A percentile compares a stretch with the other conserved stretches of the same genome.
phyloP scores from a whole-genome alignment of 2,329 filamentous ascomycete species.

The Gnomoniopsis sp. region DNA sequence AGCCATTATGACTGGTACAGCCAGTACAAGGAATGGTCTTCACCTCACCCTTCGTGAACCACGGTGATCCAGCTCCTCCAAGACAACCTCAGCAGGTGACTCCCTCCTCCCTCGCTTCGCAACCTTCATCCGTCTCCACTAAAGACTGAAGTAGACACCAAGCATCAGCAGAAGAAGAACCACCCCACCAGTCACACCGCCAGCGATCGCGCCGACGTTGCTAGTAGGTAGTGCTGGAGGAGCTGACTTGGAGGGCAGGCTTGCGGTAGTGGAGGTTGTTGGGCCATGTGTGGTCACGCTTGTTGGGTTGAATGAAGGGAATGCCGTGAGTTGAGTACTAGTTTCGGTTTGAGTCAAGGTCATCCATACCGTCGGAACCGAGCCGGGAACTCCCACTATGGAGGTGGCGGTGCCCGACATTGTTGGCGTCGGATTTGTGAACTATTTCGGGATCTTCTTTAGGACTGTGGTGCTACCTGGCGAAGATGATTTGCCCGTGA shows the following conservation, averaged over 20 bases:
- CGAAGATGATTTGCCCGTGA: no score
- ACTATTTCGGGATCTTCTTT: no score
- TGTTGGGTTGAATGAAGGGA: not conserved
- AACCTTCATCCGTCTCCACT: not conserved
- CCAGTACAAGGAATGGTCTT: not conserved
- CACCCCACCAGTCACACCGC: not conserved
- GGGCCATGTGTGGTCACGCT: not conserved
- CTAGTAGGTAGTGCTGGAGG: not conserved
- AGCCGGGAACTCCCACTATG: not conserved
- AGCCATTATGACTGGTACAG: not conserved
- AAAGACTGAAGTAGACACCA: not conserved
- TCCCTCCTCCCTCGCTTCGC: not conserved
- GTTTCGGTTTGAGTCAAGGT: not conserved
- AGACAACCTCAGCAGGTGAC: not conserved
- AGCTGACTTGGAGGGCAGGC: not conserved
- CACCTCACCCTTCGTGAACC: not conserved
- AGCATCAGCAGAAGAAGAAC: not conserved
- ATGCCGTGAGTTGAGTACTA: not conserved
- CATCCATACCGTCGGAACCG: not conserved
- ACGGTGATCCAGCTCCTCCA: not conserved
- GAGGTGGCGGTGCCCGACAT: not conserved
- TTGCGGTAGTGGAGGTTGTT: not conserved
- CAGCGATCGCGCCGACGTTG: not conserved
- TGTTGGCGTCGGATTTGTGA: no score
- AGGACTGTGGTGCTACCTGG: no score